Base-by-base conservation (phyloP, 305 asterid genomes). In the Plantago coronopus region DNA sequence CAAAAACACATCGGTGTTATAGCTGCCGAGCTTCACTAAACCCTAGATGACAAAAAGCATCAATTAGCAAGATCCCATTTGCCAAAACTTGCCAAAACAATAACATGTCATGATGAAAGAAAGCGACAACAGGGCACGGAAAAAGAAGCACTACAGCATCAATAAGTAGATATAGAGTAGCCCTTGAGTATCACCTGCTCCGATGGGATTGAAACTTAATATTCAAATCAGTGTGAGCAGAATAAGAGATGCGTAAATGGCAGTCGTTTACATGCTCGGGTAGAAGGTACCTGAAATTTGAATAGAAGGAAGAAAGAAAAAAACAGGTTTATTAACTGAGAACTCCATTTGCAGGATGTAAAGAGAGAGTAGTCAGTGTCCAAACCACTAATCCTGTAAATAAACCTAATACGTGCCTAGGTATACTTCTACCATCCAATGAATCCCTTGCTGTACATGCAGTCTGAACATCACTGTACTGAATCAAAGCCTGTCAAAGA, bases 161-260 rank as follows among this genome's bases (percentile, higher is more conserved):
- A 62, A 66, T 54, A 44, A 46, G 55, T 34, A 17, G 46, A 17
- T 21, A 17, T 21, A 45, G 12, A 10, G 55, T 25, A 59, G 17
- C 20, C 31, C 58, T 53, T 21, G 29, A 23, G 14, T 15, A 49
- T 68, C 75, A 88, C 96, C 93, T 85, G 83, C 96, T 88, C 66
- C 95, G 84, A 64, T 85, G 86, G 44, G 96, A 88, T 69, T 88
- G 96, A 73, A 88, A 88, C 81, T 88, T 88, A 62, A 88, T 85
- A 77, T 78, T 88, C 77, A 88, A 76, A 76, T 88, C 96, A 3
- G 81, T 83, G 65, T 88, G 96, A 17, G 93, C 96, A 62, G 96
- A 88, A 83, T 85, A 85, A 17, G 95, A 83, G 72, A 85, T 83
- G 48, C 95, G 95, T 68, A 88, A 75, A 69, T 80, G 67, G 57